Evolutionary conservation across 2,329 filamentous ascomycete genomes (phyloP), one percentile per base, ranked within the genome.

Genomic region (Hypoxylon sp.): DNA sequence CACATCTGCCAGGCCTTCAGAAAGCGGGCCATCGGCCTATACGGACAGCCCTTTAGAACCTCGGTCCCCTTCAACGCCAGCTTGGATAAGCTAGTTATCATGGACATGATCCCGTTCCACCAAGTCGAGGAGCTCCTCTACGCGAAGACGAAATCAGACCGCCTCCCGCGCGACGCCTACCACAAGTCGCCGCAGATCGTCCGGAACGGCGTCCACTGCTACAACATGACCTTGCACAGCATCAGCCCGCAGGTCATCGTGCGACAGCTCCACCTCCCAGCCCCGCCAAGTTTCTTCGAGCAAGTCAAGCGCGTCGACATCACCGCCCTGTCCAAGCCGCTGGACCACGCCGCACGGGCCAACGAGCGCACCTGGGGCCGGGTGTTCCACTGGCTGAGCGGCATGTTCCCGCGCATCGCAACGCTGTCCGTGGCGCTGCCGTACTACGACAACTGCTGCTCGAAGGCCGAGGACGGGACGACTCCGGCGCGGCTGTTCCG

Each of bases 1-100:
- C 42, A 53, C 17, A 11, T 62, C 10, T 62, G 31, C 21, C 19
- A 32, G 21, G 44, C 19, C n/a, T 56, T 62, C 32, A 32, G 51
- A 13, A 0, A 2, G 3, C 2, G 31, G 7, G 59, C 51, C n/a
- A 47, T 62, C 44, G 3, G 7, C 2, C 1, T n/a, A 5, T 62
- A 56, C 32, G 59, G 59, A n/a, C 7, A 42, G 32, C 59, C 51
- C 3, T 1, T 6, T 6, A 2, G 15, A 3, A 1, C 19, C 5
- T n/a, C 15, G 6, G 21, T 42, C 24, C 42, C 52, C 4, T 56
- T 56, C 32, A 31, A 62, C 35, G 32, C 59, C 6, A 19, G 15
- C 2, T 8, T 19, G 10, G 59, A 62, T 8, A 51, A 24, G 19
- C 6, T 62, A 2, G 51, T 51, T 10, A 31, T 55, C 24, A 7